phyloP scores from a whole-genome alignment of 768 basidiomycete genomes.

The Chiua virens region DNA sequence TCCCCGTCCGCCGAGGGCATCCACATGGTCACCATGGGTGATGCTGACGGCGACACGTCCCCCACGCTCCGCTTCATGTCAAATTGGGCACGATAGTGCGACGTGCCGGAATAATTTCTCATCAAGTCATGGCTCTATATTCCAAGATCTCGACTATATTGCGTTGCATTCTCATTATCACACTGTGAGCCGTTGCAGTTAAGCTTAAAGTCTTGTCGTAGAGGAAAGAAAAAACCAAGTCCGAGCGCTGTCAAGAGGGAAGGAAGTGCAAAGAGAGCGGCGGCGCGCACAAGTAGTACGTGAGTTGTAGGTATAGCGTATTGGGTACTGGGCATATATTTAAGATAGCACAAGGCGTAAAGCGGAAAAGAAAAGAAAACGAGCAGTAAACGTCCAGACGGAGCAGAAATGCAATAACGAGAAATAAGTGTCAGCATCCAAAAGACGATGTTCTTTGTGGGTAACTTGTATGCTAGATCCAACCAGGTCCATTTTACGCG shows the following conservation, averaged over 20 bases:
- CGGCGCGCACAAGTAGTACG: too few species aligned
- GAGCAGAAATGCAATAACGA: neutral
- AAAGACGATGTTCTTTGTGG: slow-evolving; percentile 3
- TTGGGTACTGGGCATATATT: neutral
- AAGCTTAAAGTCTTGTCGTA: too few species aligned
- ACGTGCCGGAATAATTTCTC: slow-evolving; percentile 25
- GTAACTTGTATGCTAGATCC: slow-evolving; percentile 22
- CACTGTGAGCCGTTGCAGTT: too few species aligned
- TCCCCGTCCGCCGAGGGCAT: slow-evolving; percentile 10
- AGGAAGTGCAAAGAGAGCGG: too few species aligned
- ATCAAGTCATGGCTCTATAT: slow-evolving; percentile 26
- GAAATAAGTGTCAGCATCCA: slow-evolving; percentile 14
- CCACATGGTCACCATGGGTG: slow-evolving; percentile 33
- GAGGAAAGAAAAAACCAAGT: too few species aligned
- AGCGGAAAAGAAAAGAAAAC: neutral
- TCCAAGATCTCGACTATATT: slow-evolving; percentile 11
- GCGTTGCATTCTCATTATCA: too few species aligned
- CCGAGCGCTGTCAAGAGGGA: too few species aligned
- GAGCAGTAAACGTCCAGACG: slow-evolving; percentile 14
- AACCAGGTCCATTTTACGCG: slow-evolving; percentile 17
- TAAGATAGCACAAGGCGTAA: neutral
- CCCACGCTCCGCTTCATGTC: slow-evolving; percentile 34
- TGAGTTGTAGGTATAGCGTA: too few species aligned
- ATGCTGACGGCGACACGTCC: slow-evolving; percentile 42
- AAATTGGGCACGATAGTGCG: slow-evolving; percentile 35